phyloP scores from a whole-genome alignment of 495 filamentous ascomycete genomes.

The Glutinoglossum americanum region DNA sequence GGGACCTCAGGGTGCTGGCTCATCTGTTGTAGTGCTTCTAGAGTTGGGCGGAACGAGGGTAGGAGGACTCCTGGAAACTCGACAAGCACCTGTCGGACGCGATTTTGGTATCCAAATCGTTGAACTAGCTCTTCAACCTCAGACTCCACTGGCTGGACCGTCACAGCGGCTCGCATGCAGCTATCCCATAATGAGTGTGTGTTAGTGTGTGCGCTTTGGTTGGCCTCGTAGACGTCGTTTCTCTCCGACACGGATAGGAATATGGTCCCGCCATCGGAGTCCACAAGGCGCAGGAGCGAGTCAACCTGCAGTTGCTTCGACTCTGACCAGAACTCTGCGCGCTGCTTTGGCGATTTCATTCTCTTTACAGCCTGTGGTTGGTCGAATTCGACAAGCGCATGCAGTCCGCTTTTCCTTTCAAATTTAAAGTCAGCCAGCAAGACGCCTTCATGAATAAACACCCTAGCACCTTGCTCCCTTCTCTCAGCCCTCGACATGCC shows the following conservation, averaged over 20 bases:
- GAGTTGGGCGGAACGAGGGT: conserved; percentile 40
- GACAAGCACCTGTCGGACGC: conserved; percentile 23
- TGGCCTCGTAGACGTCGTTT: not conserved
- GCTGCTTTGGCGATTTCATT: conserved; percentile 12
- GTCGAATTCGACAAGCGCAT: conserved; percentile 30
- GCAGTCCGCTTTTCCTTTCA: conserved; percentile 27
- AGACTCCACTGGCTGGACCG: not conserved
- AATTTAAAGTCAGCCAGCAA: conserved; percentile 20
- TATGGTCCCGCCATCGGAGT: conserved; percentile 21
- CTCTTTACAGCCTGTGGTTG: conserved; percentile 25
- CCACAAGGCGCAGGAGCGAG: conserved; percentile 36
- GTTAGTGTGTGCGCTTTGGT: conserved; percentile 9
- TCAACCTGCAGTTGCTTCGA: conserved; percentile 33
- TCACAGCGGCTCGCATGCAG: not conserved
- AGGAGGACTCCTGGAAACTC: conserved; percentile 54
- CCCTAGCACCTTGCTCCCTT: not conserved
- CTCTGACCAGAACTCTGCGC: conserved; percentile 37
- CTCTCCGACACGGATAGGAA: conserved; percentile 33
- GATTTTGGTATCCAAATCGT: not conserved
- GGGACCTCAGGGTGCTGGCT: conserved; percentile 27
- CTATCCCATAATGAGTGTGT: not conserved
- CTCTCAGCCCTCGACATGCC: not conserved
- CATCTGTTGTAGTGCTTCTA: conserved; percentile 43
- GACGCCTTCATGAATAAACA: too few species aligned
- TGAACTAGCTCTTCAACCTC: not conserved